Conservation (phyloP, 371 early-diverging fungal species). For the Funneliformis caledonium region DNA sequence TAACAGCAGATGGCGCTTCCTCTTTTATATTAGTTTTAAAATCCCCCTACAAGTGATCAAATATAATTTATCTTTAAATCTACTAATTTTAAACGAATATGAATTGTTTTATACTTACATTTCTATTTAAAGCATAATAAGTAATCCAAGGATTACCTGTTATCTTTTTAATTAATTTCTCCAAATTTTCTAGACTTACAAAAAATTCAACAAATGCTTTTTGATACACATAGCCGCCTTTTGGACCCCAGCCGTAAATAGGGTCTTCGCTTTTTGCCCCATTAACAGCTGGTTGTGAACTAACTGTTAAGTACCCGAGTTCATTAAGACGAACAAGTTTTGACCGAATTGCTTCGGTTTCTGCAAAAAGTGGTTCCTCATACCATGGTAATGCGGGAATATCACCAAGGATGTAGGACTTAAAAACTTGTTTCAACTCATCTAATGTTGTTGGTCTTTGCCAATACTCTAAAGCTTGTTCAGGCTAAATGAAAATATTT, state of each 20-base stretch:
- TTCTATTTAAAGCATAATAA: slow-evolving; percentile 84
- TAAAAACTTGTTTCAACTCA: slow-evolving; percentile 78
- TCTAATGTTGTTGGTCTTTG: slow-evolving; percentile 62
- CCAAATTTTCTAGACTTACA: slow-evolving; percentile 58
- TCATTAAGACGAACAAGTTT: slow-evolving; percentile 69
- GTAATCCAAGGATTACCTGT: slow-evolving; percentile 69
- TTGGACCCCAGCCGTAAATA: slow-evolving; percentile 94
- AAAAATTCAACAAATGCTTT: slow-evolving; percentile 85
- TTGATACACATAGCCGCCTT: slow-evolving; percentile 92
- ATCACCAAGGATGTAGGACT: slow-evolving; percentile 72
- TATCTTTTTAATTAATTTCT: slow-evolving; percentile 50
- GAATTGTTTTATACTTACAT: slow-evolving; percentile 46
- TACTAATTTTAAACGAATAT: not conserved
- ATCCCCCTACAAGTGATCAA: slow-evolving; percentile 56
- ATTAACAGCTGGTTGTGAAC: slow-evolving; percentile 95
- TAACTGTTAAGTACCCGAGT: slow-evolving; percentile 86
- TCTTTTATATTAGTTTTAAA: slow-evolving; percentile 69
- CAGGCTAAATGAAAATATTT: not conserved
- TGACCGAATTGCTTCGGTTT: slow-evolving; percentile 74
- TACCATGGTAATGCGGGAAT: slow-evolving; percentile 88
- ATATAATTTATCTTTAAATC: not conserved
- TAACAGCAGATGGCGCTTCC: slow-evolving; percentile 65
- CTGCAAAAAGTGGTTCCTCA: slow-evolving; percentile 79
- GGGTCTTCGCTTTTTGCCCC: slow-evolving; percentile 78
- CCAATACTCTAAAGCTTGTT: slow-evolving; percentile 72